Base-by-base conservation (phyloP, 2,329 filamentous ascomycete species). In the Chaetomiaceae sp. region DNA sequence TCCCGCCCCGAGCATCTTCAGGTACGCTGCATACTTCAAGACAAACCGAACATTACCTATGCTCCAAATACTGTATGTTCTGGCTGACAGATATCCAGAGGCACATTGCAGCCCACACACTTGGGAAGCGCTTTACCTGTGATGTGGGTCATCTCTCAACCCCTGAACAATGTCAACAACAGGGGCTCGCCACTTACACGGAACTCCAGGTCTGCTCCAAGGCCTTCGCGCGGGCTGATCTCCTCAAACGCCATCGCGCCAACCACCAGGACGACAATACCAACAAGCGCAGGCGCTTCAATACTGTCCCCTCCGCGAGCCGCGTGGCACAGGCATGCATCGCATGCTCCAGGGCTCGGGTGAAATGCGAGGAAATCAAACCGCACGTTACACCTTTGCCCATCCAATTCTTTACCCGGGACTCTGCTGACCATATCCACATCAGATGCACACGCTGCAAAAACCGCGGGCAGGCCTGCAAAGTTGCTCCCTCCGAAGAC, bases 351-450 rank as follows among this genome's bases (percentile, higher is more conserved):
- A 62, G 70, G 16, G 76, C 77, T 10, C 68, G 77, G 17, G 74
- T 80, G 39, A 79, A 79, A 57, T 80, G 77, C 54, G 75, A 78
- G 54, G 77, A 80, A 50, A 60, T 67, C 19, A 79, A 80, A 62
- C 77, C 77, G 27, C 48, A 52, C 51, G 58, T n/a, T n/a, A n/a
- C n/a, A n/a, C 55, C 5, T 19, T 37, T 30, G 39, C 7, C 3
- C 4, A 13, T 5, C 19, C 12, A 3, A n/a, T 9, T 13, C 14
- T n/a, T 23, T 2, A n/a, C 23, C n/a, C 1, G 4, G 17, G 17
- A 10, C 12, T 17, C 23, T 12, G 41, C 45, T 35, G 10, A 37
- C 55, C 49, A 25, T 49, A 38, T 19, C 55, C 49, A 25, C 49
- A 38, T 19, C 27, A 62, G 60, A 44, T 80, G 77, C 59, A 70